These are phyloP conservation scores for Penicillium sp. DNA, from an alignment of 2,329 filamentous ascomycete species.

Conservation along the genomic window DNA sequence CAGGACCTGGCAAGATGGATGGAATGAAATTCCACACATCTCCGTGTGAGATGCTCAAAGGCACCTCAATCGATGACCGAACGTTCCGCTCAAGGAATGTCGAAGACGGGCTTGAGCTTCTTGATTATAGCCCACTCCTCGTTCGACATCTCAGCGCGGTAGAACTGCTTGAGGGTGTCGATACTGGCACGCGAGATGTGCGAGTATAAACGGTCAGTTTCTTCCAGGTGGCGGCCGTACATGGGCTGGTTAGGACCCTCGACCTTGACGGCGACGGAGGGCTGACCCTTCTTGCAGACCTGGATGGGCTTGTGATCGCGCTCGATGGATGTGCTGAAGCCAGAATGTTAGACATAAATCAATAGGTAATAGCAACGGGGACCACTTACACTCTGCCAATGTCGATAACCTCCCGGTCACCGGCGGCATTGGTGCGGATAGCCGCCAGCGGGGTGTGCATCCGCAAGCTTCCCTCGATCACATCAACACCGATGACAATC, in stretches of 20 bases:
- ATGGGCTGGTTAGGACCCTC: conserved; percentile 88
- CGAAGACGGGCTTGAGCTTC: conserved; percentile 91
- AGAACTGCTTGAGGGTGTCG: conserved; percentile 93
- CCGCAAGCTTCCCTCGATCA: conserved; percentile 80
- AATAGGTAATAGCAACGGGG: neutral
- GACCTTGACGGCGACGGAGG: conserved; percentile 97
- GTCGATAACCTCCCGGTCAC: conserved; percentile 74
- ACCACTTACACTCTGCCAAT: conserved; percentile 85
- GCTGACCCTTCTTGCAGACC: conserved; percentile 91
- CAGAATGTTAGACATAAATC: conserved; percentile 11
- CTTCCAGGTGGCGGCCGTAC: conserved; percentile 92
- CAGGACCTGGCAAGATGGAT: conserved; percentile 2
- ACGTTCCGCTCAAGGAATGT: conserved; percentile 60
- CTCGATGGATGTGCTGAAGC: conserved; percentile 79
- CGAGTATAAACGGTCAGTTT: conserved; percentile 82
- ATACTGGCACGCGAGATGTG: conserved; percentile 83
- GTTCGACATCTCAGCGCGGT: conserved; percentile 76
- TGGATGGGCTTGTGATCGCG: conserved; percentile 93
- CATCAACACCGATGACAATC: conserved; percentile 93
- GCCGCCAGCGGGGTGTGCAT: conserved; percentile 86
- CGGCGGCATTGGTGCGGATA: conserved; percentile 74
- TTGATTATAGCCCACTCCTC: conserved; percentile 95
- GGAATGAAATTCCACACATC: conserved; percentile 1
- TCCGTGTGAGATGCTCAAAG: neutral
- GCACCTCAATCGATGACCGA: conserved; percentile 1